phyloP scores from a whole-genome alignment of 768 basidiomycete genomes.

The Tulasnella calospora region DNA sequence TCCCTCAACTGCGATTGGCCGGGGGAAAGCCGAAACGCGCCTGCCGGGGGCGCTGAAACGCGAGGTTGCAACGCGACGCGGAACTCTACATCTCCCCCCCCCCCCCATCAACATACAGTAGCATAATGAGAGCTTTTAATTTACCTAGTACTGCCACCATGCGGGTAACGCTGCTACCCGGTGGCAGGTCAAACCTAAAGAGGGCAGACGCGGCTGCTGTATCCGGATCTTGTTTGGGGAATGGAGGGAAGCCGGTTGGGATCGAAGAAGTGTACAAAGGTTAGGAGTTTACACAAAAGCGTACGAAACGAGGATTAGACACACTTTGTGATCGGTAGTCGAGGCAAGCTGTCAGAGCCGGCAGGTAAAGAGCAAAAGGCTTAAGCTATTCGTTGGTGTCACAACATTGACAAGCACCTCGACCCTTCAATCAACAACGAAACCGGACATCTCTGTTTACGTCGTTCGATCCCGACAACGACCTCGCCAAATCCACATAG shows the following conservation, averaged over 20 bases:
- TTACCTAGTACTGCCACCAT: too few relatives aligned
- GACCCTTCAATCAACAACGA: not conserved
- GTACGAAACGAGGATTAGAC: not conserved
- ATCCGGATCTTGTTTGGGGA: too few relatives aligned
- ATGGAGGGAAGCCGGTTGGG: not conserved
- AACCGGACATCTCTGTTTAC: not conserved
- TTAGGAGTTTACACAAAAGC: not conserved
- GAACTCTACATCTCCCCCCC: not conserved
- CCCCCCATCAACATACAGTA: not conserved
- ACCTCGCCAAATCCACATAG: not conserved
- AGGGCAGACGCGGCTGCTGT: too few relatives aligned
- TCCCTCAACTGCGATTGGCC: not conserved
- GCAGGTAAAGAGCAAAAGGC: not conserved
- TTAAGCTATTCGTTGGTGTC: not conserved
- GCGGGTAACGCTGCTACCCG: too few relatives aligned
- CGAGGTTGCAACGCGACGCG: not conserved
- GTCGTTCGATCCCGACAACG: not conserved
- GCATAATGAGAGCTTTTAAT: too few relatives aligned
- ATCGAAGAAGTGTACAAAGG: not conserved
- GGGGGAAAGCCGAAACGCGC: not conserved
- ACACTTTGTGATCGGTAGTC: not conserved
- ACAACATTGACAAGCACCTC: not conserved
- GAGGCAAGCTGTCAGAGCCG: not conserved
- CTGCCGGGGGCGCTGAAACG: not conserved
- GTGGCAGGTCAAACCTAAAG: too few relatives aligned